These are phyloP conservation scores for Ganoderma boninense DNA, from an alignment of 1,284 basidiomycete genomes.

Conservation along the genomic window DNA sequence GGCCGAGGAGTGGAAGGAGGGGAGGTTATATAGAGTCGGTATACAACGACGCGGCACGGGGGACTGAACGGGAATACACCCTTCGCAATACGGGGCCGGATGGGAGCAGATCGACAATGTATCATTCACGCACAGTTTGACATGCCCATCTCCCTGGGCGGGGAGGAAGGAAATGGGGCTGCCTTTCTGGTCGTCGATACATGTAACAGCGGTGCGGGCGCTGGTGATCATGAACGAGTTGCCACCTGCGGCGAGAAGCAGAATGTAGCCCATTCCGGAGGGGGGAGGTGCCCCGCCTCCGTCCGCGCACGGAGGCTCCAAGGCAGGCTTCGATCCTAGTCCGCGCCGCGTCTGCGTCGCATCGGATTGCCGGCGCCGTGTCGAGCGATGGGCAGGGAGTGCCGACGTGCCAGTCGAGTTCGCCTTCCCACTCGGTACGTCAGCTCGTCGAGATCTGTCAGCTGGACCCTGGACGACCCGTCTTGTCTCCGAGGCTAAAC, in stretches of 20 bases:
- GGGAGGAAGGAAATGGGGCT: constrained; percentile 19
- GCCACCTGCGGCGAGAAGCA: constrained; percentile 15
- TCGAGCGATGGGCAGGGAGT: not conserved
- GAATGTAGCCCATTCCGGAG: constrained; percentile 12
- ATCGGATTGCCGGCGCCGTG: constrained; percentile 9
- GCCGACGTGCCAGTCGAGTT: not conserved
- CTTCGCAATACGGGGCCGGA: constrained; percentile 31
- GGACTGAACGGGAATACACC: constrained; percentile 21
- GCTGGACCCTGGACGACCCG: not conserved
- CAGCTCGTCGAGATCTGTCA: constrained; percentile 4
- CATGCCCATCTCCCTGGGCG: constrained; percentile 24
- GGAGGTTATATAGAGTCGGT: constrained; percentile 4
- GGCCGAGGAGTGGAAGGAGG: constrained; percentile 9
- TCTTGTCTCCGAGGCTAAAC: constrained; percentile 10
- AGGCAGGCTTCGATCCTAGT: constrained; percentile 27
- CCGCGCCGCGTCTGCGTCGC: constrained; percentile 19
- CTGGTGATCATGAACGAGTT: constrained; percentile 16
- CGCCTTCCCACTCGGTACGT: constrained; percentile 1
- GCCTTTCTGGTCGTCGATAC: constrained; percentile 18
- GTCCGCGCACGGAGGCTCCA: not conserved
- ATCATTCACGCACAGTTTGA: constrained; percentile 28
- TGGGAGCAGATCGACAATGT: constrained; percentile 35
- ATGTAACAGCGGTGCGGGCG: constrained; percentile 25
- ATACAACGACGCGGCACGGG: constrained; percentile 10
- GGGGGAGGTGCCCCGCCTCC: not conserved